Evolutionary conservation across 495 filamentous ascomycete genomes (phyloP), one percentile per base, ranked within the genome.

Genomic region (Penicillium flavigenum): DNA sequence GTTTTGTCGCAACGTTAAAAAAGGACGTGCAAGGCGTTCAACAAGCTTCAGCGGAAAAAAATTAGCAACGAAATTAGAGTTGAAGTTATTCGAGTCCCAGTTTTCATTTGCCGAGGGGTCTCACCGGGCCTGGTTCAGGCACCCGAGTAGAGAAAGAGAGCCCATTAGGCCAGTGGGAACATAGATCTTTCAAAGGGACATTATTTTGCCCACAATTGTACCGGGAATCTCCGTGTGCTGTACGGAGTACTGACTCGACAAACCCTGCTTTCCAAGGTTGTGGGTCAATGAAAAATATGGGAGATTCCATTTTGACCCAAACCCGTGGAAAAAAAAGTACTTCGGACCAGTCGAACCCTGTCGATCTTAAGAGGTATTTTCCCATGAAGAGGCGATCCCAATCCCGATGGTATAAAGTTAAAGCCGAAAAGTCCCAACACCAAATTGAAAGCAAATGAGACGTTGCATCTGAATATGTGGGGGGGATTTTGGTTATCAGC

Each of bases 311-410:
- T n/a, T n/a, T n/a, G n/a, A n/a, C n/a, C n/a, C n/a, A n/a, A n/a
- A n/a, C n/a, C n/a, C n/a, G n/a, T n/a, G n/a, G n/a, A n/a, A n/a
- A n/a, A n/a, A n/a, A n/a, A 61, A 45, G 48, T 51, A 32, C 53
- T 61, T 54, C 45, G 58, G 63, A 61, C 57, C 63, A 63, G 59
- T 66, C 61, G 41, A 65, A 67, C 66, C 64, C 64, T 69, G 66
- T 64, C 59, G 66, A 69, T 69, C 66, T 34, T 54, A 44, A 44
- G 41, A 51, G 26, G 17, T 16, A 34, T 10, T 31, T 8, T 22
- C 50, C 32, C 47, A 56, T 26, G 51, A 9, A 61, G 65, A 22
- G 22, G 22, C 22, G 22, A 68, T 65, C 63, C 58, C 63, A 43
- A 11, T 52, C 43, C 57, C 50, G 57, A 48, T 42, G 52, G 19